These are phyloP conservation scores for Ormosia emarginata DNA, from an alignment of 306 rosid species.

Conservation along the genomic window DNA sequence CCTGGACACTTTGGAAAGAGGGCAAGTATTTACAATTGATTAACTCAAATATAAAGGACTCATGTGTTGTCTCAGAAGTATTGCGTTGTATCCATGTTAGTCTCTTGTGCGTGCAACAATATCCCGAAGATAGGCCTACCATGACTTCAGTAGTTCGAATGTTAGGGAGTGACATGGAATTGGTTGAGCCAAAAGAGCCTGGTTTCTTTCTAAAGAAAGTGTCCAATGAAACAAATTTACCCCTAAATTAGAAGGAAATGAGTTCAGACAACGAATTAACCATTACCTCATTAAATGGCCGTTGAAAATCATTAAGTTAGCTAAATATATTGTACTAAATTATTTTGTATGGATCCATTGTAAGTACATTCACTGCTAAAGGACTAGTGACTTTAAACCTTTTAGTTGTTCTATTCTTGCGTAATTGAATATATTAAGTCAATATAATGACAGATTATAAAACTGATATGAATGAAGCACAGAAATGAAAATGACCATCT, in stretches of 20 bases:
- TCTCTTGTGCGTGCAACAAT: no score
- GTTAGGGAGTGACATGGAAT: slow-evolving; percentile 22
- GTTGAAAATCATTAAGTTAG: not conserved
- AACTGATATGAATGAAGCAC: not conserved
- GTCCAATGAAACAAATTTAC: not conserved
- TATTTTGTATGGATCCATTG: no score
- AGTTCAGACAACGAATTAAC: not conserved
- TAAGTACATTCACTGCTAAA: not conserved
- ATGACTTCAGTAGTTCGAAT: slow-evolving; percentile 29
- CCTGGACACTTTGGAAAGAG: no score
- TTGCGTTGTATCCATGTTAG: no score
- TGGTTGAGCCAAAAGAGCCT: slow-evolving; percentile 38
- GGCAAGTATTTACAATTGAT: no score
- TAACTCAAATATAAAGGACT: no score
- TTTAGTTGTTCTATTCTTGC: no score
- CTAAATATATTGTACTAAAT: not conserved
- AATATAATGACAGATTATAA: no score
- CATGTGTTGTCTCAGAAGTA: no score
- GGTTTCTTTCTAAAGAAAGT: not conserved
- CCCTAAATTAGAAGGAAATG: slow-evolving; percentile 10
- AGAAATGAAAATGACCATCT: not conserved
- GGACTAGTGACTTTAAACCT: no score
- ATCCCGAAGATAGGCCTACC: no score
- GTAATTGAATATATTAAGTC: no score
- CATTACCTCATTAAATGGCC: not conserved